These are phyloP conservation scores for Cercospora berteroae DNA, from an alignment of 2,329 filamentous ascomycete species.

Conservation along the genomic window DNA sequence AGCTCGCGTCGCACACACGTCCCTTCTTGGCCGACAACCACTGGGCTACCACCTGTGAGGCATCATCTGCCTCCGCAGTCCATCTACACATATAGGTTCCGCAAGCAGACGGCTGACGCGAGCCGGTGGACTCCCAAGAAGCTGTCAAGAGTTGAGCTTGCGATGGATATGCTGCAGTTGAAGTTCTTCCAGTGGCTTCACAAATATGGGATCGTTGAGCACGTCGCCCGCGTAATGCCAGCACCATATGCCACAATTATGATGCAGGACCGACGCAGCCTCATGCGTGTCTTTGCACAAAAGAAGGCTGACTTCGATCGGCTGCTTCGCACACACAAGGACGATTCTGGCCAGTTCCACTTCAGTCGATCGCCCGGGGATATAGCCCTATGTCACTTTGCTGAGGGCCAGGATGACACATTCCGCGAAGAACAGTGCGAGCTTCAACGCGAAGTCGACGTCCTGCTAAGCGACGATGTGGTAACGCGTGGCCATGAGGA, in stretches of 20 bases:
- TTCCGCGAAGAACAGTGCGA: constrained; percentile 31
- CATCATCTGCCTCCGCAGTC: constrained; percentile 45
- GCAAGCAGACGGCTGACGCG: constrained; percentile 35
- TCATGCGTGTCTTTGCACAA: constrained; percentile 2
- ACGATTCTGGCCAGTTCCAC: not conserved
- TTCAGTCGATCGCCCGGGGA: constrained; percentile 15
- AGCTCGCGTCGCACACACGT: constrained; percentile 7
- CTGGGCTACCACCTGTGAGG: constrained; percentile 32
- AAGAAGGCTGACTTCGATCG: constrained; percentile 12
- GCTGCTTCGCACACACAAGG: not conserved
- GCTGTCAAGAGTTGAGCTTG: constrained; percentile 42
- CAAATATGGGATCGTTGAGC: constrained; percentile 14
- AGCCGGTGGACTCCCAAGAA: constrained; percentile 45
- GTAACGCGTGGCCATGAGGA: not conserved
- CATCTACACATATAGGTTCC: constrained; percentile 41
- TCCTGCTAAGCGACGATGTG: constrained; percentile 25
- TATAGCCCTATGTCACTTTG: constrained; percentile 33
- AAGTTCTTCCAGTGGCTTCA: constrained; percentile 35
- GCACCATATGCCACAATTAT: constrained; percentile 25
- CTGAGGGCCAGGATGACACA: constrained; percentile 41
- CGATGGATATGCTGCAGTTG: constrained; percentile 43
- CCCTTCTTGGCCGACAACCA: constrained; percentile 42
- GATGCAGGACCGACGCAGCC: not conserved
- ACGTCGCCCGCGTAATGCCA: constrained; percentile 29
- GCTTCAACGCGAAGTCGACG: constrained; percentile 29